These are phyloP conservation scores for Calonectria pseudoturangicola DNA, from an alignment of 2,329 filamentous ascomycete species.

Conservation along the genomic window DNA sequence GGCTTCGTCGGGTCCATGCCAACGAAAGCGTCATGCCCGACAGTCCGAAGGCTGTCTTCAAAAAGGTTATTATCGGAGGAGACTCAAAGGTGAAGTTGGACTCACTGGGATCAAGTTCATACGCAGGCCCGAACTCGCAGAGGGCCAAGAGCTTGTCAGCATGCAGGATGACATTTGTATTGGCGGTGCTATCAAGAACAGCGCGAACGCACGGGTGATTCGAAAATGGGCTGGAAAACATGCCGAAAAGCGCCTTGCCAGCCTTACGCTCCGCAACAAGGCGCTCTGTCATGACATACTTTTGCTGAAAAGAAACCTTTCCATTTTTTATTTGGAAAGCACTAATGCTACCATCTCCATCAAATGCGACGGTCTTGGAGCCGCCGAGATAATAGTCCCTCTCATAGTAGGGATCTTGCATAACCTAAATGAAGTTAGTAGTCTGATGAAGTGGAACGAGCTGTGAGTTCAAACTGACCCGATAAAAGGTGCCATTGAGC, in stretches of 20 bases:
- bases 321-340: background rate
- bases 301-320: constrained; percentile 8
- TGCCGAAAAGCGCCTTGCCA: constrained; percentile 1
- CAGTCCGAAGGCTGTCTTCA: background rate
- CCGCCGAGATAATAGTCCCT: constrained; percentile 8
- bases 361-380: constrained; percentile 7
- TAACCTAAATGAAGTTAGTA: background rate
- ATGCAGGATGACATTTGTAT: constrained; percentile 5
- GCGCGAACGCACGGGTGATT: constrained; percentile 11
- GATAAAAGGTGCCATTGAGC: constrained; percentile 10
- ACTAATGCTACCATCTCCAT: constrained; percentile 9
- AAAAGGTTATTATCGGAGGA: background rate
- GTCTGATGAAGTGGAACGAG: background rate
- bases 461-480: background rate
- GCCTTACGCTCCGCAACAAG: constrained; percentile 8
- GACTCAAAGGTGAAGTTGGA: too few relatives aligned
- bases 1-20: background rate
- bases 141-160: background rate
- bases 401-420: constrained; percentile 18
- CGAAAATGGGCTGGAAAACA: constrained; percentile 8
- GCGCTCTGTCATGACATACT: constrained; percentile 18
- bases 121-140: constrained; percentile 12
- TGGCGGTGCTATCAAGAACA: background rate
- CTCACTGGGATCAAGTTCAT: constrained; percentile 15
- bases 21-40: background rate